Evolutionary conservation across 352 stramenopile species (phyloP).

Genomic region (Hyaloperonospora arabidopsidis): DNA sequence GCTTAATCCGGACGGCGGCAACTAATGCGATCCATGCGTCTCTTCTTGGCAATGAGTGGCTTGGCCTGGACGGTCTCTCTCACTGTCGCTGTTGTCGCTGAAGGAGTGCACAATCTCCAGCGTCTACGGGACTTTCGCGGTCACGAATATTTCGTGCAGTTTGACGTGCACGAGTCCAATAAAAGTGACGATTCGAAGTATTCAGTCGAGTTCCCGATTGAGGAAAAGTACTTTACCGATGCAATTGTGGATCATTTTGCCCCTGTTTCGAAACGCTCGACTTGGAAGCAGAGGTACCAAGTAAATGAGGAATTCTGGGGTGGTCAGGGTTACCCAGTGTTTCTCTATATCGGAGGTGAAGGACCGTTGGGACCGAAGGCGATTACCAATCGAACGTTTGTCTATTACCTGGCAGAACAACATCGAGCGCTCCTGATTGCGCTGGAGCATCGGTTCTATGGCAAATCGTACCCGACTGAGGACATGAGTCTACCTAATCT

Average conservation of each 20-base stretch:
- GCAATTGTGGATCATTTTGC: constrained; percentile 70
- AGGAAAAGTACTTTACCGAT: constrained; percentile 51
- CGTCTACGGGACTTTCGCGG: constrained; percentile 58
- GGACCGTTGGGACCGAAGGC: constrained; percentile 48
- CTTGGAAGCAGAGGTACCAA: constrained; percentile 86
- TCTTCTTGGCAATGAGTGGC: neutral
- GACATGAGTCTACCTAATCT: constrained; percentile 80
- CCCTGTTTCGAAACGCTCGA: constrained; percentile 46
- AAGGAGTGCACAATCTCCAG: constrained; percentile 34
- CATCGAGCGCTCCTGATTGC: constrained; percentile 77
- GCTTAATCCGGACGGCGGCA: too few species aligned
- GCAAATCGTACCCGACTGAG: constrained; percentile 82
- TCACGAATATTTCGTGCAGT: constrained; percentile 57
- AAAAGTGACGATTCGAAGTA: constrained; percentile 9
- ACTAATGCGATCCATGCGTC: too few species aligned
- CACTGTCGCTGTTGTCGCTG: constrained; percentile 8
- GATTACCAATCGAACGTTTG: constrained; percentile 69
- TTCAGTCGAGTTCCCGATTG: constrained; percentile 23
- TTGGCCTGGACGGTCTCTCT: constrained; percentile 2
- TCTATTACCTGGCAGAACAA: constrained; percentile 68
- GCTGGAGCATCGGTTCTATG: constrained; percentile 95
- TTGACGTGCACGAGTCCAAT: constrained; percentile 19
- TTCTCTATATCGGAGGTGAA: constrained; percentile 85
- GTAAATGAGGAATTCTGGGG: constrained; percentile 86
- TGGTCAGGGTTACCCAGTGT: constrained; percentile 66